Evolutionary conservation across 805 yeast species (phyloP), one percentile per base, ranked within the genome.

Genomic region (Starmerella riodocensis): DNA sequence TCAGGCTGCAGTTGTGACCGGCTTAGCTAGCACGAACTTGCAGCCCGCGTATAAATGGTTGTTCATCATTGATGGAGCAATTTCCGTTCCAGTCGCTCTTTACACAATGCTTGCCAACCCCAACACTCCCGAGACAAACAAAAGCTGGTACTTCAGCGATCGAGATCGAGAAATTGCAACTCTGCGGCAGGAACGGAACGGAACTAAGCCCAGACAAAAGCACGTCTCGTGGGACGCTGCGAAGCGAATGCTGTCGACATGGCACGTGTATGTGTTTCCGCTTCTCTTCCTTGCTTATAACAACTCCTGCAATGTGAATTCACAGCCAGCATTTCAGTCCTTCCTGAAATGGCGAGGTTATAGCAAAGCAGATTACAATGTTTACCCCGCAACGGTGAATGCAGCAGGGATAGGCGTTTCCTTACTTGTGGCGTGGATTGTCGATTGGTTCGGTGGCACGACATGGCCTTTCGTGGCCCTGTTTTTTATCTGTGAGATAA

Each of bases 1-100:
- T 29, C 77, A 71, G 51, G 73, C 73, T 16, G 71, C 71, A n/a
- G 65, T 73, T 33, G 67, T 58, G 46, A 53, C 62, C 29, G 52
- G 55, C 29, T 54, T 73, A 25, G 26, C 40, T 8, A 48, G 32
- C 29, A 41, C 29, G 4, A 42, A 29, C 13, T 42, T 60, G n/a
- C 50, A 58, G 5, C 64, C 67, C 1, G 34, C 34, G 26, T 69
- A 63, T 56, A 63, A 65, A 43, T 66, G 68, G 67, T 55, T 69
- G 59, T 69, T 69, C 49, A 60, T 68, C 3, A 51, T 69, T 32
- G 73, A 69, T 48, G 71, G 66, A 1, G 53, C 64, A 50, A 45
- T 60, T 53, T 55, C 70, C 14, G 47, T 68, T 56, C 61, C 74
- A 52, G 53, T 69, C 29, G 70, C 64, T 1, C 37, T 66, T 18